phyloP scores from a whole-genome alignment of 345 rosid genomes.

The Hibiscus tridactylites region DNA sequence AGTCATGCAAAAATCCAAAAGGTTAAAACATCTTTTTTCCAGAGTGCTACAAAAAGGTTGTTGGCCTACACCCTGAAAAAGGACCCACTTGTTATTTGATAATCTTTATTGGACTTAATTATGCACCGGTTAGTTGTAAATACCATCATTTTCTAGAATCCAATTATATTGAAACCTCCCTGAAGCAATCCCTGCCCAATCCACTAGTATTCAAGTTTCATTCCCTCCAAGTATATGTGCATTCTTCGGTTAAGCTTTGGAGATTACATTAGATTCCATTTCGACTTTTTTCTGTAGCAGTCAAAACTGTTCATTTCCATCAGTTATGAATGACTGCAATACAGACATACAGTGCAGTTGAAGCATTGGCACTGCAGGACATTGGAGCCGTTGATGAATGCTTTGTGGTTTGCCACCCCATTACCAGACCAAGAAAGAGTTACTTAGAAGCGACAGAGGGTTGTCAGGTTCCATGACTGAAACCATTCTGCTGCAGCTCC shows the following conservation, averaged over 20 bases:
- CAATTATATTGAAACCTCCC: background rate
- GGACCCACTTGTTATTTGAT: constrained; percentile 4
- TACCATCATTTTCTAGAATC: background rate
- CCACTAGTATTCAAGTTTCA: background rate
- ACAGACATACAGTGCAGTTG: too few species aligned
- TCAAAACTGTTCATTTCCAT: background rate
- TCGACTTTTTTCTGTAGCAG: background rate
- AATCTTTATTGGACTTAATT: background rate
- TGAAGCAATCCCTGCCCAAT: background rate
- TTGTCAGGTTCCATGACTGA: background rate
- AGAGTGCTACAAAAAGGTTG: constrained; percentile 23
- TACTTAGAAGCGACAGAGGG: background rate
- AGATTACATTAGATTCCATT: background rate
- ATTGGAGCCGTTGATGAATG: background rate
- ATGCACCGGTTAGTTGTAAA: background rate
- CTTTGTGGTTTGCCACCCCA: background rate
- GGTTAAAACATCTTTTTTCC: background rate
- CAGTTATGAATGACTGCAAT: background rate
- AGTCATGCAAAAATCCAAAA: constrained; percentile 39
- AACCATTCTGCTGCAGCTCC: background rate
- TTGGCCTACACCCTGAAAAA: constrained; percentile 40
- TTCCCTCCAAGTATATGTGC: background rate
- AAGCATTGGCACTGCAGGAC: too few species aligned
- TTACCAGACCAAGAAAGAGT: background rate
- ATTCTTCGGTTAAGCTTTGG: background rate